phyloP scores from a whole-genome alignment of 345 rosid species.

The Lepidium didymum region DNA sequence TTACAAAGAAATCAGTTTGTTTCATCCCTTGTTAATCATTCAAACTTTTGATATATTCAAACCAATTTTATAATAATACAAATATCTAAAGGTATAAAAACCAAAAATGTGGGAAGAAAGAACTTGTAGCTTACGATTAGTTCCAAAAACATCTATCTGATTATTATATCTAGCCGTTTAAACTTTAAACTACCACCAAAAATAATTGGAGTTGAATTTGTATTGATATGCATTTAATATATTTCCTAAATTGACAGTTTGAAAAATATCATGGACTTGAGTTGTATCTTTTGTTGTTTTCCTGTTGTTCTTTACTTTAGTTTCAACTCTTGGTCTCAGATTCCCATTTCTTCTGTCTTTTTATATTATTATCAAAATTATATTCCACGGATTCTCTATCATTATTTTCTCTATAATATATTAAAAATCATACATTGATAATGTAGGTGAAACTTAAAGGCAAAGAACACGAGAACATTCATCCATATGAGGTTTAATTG shows the following conservation, averaged over 20 bases:
- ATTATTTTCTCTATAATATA: not conserved
- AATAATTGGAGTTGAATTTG: constrained; percentile 19
- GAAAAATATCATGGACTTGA: constrained; percentile 23
- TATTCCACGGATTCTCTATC: not conserved
- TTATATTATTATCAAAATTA: constrained; percentile 1
- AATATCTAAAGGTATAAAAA: not conserved
- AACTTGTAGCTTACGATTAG: not conserved
- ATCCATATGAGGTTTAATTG: constrained; percentile 1
- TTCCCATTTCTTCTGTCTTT: constrained; percentile 5
- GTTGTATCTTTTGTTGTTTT: constrained; percentile 28
- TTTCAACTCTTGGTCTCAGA: constrained; percentile 28
- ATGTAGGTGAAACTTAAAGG: not conserved
- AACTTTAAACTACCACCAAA: not conserved
- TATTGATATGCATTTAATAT: constrained; percentile 10
- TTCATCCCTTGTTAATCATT: no score
- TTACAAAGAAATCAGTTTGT: no score
- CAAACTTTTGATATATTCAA: no score
- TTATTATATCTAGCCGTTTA: constrained; percentile 1
- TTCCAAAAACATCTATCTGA: not conserved
- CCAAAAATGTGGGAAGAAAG: not conserved
- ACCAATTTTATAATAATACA: not conserved
- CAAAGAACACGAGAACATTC: not conserved
- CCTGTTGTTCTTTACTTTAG: constrained; percentile 26
- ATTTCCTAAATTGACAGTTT: constrained; percentile 16
- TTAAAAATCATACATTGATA: not conserved